These are phyloP conservation scores for Anisogramma anomala DNA, from an alignment of 2,329 filamentous ascomycete genomes.

Conservation along the genomic window DNA sequence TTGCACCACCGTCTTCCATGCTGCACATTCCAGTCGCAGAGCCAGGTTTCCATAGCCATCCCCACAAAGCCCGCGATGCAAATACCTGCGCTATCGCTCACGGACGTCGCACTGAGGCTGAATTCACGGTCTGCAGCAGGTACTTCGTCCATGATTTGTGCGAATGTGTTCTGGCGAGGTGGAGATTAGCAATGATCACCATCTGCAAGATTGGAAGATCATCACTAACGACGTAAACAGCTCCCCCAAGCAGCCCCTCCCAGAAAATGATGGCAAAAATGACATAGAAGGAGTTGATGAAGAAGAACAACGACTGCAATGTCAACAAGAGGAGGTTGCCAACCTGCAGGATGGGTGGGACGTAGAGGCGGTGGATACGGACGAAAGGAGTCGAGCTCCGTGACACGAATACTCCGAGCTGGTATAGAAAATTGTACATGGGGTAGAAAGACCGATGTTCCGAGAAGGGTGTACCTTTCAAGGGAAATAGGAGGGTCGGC, in stretches of 20 bases:
- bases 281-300: conserved; percentile 77
- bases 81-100: conserved; percentile 85
- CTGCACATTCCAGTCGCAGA: conserved; percentile 77
- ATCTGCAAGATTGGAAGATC: no score
- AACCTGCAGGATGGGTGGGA: conserved; percentile 72
- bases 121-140: conserved; percentile 74
- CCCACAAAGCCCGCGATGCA: conserved; percentile 77
- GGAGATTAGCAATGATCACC: no score
- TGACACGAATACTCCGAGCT: conserved; percentile 89
- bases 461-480: conserved; percentile 62
- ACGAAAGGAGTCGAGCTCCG: conserved; percentile 83
- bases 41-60: conserved; percentile 66
- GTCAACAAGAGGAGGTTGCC: conserved; percentile 64
- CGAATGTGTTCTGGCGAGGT: conserved; percentile 96
- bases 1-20: conserved; percentile 67
- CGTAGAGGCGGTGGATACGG: conserved; percentile 68
- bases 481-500: conserved; percentile 78
- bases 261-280: conserved; percentile 80
- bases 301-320: conserved; percentile 65
- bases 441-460: conserved; percentile 85
- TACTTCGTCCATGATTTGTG: conserved; percentile 80
- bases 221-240: conserved; percentile 93
- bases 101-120: conserved; percentile 76
- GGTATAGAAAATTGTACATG: conserved; percentile 88
- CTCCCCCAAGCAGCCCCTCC: conserved; percentile 83